These are phyloP conservation scores for Lichtheimia ornata DNA, from an alignment of 371 early-diverging fungal genomes.

Conservation along the genomic window DNA sequence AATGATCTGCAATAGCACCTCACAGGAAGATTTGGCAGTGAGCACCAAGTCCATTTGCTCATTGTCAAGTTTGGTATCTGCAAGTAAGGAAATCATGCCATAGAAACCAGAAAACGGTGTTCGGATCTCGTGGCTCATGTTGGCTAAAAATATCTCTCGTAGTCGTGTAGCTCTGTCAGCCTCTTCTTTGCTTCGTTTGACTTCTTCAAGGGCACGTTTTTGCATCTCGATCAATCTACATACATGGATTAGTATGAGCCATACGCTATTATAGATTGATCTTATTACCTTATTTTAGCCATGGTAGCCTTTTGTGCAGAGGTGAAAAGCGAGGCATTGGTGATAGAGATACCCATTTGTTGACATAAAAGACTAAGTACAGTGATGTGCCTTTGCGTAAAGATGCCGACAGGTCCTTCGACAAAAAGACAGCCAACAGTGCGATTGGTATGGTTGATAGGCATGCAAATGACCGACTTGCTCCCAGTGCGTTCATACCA, in stretches of 20 bases:
- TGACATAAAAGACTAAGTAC: conserved; percentile 60
- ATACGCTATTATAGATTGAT: background rate
- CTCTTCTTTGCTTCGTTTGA: conserved; percentile 46
- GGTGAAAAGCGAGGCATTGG: conserved; percentile 57
- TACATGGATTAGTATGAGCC: background rate
- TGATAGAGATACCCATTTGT: conserved; percentile 62
- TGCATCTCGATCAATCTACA: conserved; percentile 49
- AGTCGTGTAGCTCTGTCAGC: conserved; percentile 46
- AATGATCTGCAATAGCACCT: conserved; percentile 61
- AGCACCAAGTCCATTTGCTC: conserved; percentile 63
- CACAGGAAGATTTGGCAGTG: conserved; percentile 61
- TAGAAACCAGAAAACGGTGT: conserved; percentile 64
- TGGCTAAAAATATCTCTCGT: conserved; percentile 58
- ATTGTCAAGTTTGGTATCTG: conserved; percentile 50
- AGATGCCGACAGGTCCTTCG: conserved; percentile 57
- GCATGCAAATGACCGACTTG: conserved; percentile 60
- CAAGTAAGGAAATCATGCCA: conserved; percentile 59
- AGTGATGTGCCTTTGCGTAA: conserved; percentile 56
- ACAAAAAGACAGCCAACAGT: conserved; percentile 57
- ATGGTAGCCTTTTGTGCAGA: conserved; percentile 45
- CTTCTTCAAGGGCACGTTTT: conserved; percentile 46
- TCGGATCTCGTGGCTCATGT: conserved; percentile 59
- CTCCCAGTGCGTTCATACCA: conserved; percentile 48
- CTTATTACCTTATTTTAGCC: conserved; percentile 31
- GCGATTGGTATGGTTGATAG: conserved; percentile 51